Conservation (phyloP, 768 basidiomycete genomes). For the Infundibulicybe gibba region DNA sequence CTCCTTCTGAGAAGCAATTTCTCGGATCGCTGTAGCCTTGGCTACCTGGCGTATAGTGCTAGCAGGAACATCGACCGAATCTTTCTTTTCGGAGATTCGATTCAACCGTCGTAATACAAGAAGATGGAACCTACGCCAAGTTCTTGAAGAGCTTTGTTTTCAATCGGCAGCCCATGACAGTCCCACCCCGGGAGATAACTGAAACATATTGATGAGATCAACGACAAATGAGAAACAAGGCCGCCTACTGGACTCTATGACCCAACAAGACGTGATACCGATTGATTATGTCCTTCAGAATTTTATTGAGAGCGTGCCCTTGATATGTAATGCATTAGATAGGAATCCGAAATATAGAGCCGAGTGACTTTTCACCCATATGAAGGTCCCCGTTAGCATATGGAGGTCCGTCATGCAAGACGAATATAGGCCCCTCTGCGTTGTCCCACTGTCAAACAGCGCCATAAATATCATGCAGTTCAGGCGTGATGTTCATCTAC, state of each 20-base stretch:
- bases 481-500: constrained; percentile 30
- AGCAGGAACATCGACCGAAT: constrained; percentile 53
- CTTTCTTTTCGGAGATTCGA: constrained; percentile 36
- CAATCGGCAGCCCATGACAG: constrained; percentile 96
- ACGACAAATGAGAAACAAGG: background rate
- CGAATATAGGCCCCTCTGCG: constrained; percentile 65
- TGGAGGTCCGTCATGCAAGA: constrained; percentile 94
- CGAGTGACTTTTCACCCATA: constrained; percentile 58
- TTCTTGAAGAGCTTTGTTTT: constrained; percentile 85
- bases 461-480: background rate
- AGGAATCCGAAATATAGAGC: background rate
- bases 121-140: constrained; percentile 49
- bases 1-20: constrained; percentile 69
- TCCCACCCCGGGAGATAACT: constrained; percentile 98
- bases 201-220: constrained; percentile 3
- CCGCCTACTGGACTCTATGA: constrained; percentile 71
- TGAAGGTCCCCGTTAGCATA: constrained; percentile 97
- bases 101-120: background rate
- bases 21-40: constrained; percentile 63
- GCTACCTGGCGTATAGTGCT: constrained; percentile 68
- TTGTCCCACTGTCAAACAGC: constrained; percentile 51
- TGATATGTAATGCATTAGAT: background rate
- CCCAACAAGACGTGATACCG: constrained; percentile 82
- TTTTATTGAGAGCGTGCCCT: constrained; percentile 97
- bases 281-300: constrained; percentile 93